Conservation (phyloP, 306 rosid species). For the Elaeagnus macrophylla region DNA sequence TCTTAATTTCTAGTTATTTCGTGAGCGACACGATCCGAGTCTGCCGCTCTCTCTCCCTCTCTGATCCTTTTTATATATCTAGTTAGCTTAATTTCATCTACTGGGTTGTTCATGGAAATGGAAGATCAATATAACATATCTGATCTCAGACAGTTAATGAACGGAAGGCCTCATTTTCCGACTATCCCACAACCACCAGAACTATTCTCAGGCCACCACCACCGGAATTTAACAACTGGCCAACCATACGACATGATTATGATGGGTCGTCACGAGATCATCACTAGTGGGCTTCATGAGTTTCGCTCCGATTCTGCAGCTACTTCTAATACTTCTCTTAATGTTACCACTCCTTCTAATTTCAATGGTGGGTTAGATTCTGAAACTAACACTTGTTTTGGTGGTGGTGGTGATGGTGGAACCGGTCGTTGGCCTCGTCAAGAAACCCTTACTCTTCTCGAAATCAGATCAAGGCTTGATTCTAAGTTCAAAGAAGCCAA, state of each 20-base stretch:
- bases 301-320: conserved; percentile 38
- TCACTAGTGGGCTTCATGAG: conserved; percentile 40
- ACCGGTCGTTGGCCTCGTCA: conserved; percentile 91
- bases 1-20: conserved; percentile 41
- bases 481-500: conserved; percentile 89
- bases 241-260: conserved; percentile 49
- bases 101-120: conserved; percentile 42
- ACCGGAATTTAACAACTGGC: conserved; percentile 20
- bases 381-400: conserved; percentile 36
- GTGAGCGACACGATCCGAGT: conserved; percentile 88
- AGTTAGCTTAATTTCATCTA: background rate
- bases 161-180: conserved; percentile 37
- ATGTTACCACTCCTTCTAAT: conserved; percentile 36
- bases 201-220: conserved; percentile 44
- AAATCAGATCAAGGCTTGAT: conserved; percentile 95
- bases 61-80: conserved; percentile 8
- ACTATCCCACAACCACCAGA: conserved; percentile 33
- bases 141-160: conserved; percentile 62
- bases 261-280: conserved; percentile 48
- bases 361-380: conserved; percentile 48
- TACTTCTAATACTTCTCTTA: conserved; percentile 18
- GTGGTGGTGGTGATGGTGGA: conserved; percentile 48
- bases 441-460: conserved; percentile 93
- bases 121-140: conserved; percentile 44
- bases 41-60: conserved; percentile 49